These are phyloP conservation scores for Secale cereale DNA, from an alignment of 176 grass and related monocot genomes.

Conservation along the genomic window DNA sequence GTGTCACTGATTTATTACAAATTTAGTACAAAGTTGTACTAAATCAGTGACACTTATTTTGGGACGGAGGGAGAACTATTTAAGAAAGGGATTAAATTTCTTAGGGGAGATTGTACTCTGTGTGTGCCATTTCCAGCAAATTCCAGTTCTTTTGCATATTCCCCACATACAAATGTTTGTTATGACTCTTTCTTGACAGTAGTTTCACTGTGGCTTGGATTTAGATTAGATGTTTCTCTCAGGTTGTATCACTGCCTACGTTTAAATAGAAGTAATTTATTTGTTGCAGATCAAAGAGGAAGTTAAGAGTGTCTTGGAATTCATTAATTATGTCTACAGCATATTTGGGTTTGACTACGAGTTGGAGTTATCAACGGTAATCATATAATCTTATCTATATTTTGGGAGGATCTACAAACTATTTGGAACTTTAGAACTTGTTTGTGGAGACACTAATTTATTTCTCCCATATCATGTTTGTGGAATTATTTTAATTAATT, in stretches of 20 bases:
- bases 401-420: background rate
- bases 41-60: background rate
- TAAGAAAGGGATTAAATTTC: background rate
- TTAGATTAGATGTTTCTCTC: background rate
- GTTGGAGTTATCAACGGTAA: slow-evolving; percentile 93
- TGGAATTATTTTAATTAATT: too few species aligned
- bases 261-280: background rate
- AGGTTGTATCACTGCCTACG: background rate
- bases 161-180: background rate
- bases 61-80: background rate
- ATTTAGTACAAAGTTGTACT: too few species aligned
- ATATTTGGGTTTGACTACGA: slow-evolving; percentile 97
- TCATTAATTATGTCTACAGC: slow-evolving; percentile 80
- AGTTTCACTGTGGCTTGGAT: background rate
- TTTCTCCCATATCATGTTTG: too few species aligned
- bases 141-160: background rate
- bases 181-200: background rate
- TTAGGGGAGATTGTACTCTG: background rate
- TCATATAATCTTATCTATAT: background rate
- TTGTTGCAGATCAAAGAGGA: slow-evolving; percentile 86
- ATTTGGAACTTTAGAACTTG: slow-evolving; percentile 9
- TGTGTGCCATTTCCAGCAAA: background rate
- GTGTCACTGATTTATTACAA: too few species aligned
- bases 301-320: slow-evolving; percentile 77
- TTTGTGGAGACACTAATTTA: too few species aligned